Evolutionary conservation across 805 yeast species (phyloP).

Genomic region (Teunomyces panamensis): DNA sequence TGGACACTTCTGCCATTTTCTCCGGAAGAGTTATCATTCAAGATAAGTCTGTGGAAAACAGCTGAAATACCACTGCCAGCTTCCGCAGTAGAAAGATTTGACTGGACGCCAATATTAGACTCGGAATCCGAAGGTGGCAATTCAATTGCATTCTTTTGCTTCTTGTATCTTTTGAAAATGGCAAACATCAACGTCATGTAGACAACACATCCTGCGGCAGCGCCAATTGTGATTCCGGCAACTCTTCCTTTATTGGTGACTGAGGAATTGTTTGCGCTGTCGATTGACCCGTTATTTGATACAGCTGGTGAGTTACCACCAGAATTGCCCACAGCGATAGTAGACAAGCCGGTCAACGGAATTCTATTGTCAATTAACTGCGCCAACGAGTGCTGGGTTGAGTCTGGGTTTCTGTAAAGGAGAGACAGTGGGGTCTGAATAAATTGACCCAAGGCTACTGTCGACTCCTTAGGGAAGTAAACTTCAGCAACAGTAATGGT

Average conservation of each 20-base stretch:
- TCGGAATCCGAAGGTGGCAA: constrained; percentile 42
- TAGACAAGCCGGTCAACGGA: constrained; percentile 49
- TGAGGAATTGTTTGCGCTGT: constrained; percentile 11
- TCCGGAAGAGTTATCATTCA: constrained; percentile 9
- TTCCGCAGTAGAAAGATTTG: constrained; percentile 14
- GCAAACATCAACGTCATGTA: constrained; percentile 62
- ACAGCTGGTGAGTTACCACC: constrained; percentile 1
- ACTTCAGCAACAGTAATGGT: constrained; percentile 87
- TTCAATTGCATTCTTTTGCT: constrained; percentile 33
- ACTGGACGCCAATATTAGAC: constrained; percentile 27
- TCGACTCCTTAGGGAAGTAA: constrained; percentile 62
- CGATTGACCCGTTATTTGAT: constrained; percentile 37
- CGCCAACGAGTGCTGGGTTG: constrained; percentile 57
- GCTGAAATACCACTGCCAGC: constrained; percentile 24
- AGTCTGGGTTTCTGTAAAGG: constrained; percentile 58
- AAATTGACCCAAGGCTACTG: constrained; percentile 47
- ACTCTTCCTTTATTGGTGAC: constrained; percentile 40
- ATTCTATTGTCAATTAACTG: constrained; percentile 68
- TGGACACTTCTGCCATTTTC: constrained; percentile 32
- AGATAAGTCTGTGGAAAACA: constrained; percentile 23
- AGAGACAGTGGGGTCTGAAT: constrained; percentile 52
- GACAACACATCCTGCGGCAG: constrained; percentile 69
- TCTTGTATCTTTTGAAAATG: constrained; percentile 49
- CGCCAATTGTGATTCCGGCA: constrained; percentile 80
- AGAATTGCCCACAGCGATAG: constrained; percentile 7